These are phyloP conservation scores for Danielia oregonensis DNA, from an alignment of 805 yeast species.

Conservation along the genomic window DNA sequence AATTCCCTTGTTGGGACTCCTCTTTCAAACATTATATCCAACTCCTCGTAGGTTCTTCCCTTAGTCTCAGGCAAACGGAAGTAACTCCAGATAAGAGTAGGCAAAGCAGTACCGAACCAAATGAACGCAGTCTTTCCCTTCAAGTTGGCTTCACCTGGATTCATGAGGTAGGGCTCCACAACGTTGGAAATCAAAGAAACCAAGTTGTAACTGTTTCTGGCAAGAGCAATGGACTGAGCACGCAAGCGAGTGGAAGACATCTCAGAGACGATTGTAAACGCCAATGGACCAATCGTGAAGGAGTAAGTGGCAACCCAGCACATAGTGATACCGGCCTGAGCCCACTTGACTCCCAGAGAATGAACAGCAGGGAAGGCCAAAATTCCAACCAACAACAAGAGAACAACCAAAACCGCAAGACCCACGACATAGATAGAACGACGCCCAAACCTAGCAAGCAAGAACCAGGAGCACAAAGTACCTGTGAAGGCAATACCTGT, in stretches of 20 bases:
- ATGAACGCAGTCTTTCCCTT: conserved; percentile 11
- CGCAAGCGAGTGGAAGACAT: conserved; percentile 9
- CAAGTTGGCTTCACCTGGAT: conserved; percentile 10
- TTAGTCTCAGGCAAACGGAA: conserved; percentile 13
- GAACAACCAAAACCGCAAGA: conserved; percentile 1
- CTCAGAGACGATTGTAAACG: conserved; percentile 9
- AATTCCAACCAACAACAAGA: conserved; percentile 8
- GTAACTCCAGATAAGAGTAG: conserved; percentile 27
- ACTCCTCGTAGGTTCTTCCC: conserved; percentile 9
- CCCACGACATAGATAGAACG: conserved; percentile 8
- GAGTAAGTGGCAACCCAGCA: conserved; percentile 10
- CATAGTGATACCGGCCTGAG: conserved; percentile 20
- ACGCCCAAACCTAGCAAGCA: conserved; percentile 6
- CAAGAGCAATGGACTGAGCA: conserved; percentile 10
- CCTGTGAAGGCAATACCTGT: conserved; percentile 10
- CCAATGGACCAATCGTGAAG: conserved; percentile 9
- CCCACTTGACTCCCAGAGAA: conserved; percentile 18
- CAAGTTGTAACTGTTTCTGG: conserved; percentile 8
- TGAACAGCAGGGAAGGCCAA: conserved; percentile 14
- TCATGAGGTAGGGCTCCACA: conserved; percentile 8
- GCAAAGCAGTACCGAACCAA: conserved; percentile 14
- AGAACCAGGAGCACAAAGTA: conserved; percentile 9
- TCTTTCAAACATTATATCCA: conserved; percentile 9
- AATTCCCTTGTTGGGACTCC: conserved; percentile 6
- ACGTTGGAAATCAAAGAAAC: conserved; percentile 10